Evolutionary conservation across 2,329 filamentous ascomycete species (phyloP).

Genomic region (Fusarium hostae): DNA sequence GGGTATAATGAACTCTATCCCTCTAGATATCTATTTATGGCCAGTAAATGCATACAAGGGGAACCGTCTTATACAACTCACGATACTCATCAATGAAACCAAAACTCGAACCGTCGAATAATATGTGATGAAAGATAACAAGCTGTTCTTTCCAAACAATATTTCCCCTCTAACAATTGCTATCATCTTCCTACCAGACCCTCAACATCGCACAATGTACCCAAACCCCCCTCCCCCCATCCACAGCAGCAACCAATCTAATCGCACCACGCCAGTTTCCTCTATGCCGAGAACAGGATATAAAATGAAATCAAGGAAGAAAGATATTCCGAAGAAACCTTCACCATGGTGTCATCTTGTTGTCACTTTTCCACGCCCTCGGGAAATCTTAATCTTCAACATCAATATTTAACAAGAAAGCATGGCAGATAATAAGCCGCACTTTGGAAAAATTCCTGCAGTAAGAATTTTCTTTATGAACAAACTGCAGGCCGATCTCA

Average conservation of each 20-base stretch:
- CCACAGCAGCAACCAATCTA: constrained; percentile 33
- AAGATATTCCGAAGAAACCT: too few species aligned
- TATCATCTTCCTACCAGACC: constrained; percentile 13
- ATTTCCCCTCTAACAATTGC: constrained; percentile 33
- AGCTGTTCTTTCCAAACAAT: constrained; percentile 12
- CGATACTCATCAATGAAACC: constrained; percentile 11
- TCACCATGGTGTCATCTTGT: too few species aligned
- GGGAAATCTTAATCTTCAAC: too few species aligned
- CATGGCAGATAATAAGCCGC: not conserved
- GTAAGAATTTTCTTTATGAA: not conserved
- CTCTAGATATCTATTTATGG: too few species aligned
- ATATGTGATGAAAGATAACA: constrained; percentile 4
- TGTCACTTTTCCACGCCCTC: too few species aligned
- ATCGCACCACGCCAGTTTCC: constrained; percentile 39
- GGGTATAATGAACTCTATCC: too few species aligned
- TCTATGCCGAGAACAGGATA: too few species aligned
- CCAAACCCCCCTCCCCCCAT: constrained; percentile 21
- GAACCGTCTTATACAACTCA: not conserved
- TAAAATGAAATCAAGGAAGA: too few species aligned
- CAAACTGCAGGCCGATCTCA: accelerated
- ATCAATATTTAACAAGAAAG: too few species aligned
- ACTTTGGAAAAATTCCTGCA: not conserved
- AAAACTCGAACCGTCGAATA: not conserved
- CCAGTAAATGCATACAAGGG: too few species aligned
- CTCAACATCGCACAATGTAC: constrained; percentile 10